Base-by-base conservation (phyloP, 139 green algal genomes). In the Limnomonas spitsbergensis region DNA sequence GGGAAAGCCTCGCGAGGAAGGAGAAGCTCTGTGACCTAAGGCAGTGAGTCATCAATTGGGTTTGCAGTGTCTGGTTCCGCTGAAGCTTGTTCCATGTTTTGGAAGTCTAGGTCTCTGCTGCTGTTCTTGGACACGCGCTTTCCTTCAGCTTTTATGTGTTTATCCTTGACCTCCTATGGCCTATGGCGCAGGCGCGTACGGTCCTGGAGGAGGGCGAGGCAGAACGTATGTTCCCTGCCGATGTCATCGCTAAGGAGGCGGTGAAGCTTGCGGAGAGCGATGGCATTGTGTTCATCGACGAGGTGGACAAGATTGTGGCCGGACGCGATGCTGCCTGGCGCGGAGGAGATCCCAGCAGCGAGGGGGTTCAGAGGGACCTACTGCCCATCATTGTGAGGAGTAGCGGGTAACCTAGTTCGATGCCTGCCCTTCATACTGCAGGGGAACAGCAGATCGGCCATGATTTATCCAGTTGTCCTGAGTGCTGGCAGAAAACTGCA, bases 321-420 rank as follows among this genome's bases (percentile, higher is more conserved):
- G 73, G 70, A 54, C 53, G 61, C 27, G 42, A 39, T 61, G 38
- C 31, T 14, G 3, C 61, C 26, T 78, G 37, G 27, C 68, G 67
- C 36, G 77, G 80, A 35, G 77, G 78, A 4, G 84, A 89, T 53
- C 84, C 84, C 4, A 83, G 75, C 77, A 83, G 73, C 37, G 81
- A 89, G 92, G 87, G 95, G 26, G 95, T 99, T 73, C 95, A 99
- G 89, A 88, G 95, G 1, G 95, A 99, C 88, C 88, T 99, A 78
- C 89, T 99, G 73, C 95, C 95, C 36, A 97, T 99, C 84, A 97
- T 99, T 52, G 95, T 98, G 82, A 78, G 79, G 71, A n/a, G n/a
- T n/a, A n/a, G n/a, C 66, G n/a, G n/a, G n/a, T n/a, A n/a, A n/a
- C n/a, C 2, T 14, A 24, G 14, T 24, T 61, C 14, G 47, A 24